These are phyloP conservation scores for Fraxinus americana DNA, from an alignment of 257 asterid genomes.

Conservation along the genomic window DNA sequence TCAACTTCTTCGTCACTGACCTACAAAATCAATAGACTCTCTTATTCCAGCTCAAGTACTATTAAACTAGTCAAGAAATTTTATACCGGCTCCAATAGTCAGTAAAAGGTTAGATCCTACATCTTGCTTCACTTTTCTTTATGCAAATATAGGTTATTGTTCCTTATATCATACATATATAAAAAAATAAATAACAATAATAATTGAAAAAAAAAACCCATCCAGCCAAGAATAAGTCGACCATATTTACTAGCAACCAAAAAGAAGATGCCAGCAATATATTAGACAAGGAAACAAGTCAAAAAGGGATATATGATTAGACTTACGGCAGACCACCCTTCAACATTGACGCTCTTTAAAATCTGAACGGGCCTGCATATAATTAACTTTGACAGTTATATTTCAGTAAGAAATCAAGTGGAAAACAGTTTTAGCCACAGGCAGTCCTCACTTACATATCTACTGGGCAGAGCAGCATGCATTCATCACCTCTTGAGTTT, in stretches of 20 bases:
- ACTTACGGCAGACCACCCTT: slow-evolving; percentile 99
- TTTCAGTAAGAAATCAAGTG: slow-evolving; percentile 18
- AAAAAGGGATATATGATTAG: slow-evolving; percentile 22
- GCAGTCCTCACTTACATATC: slow-evolving; percentile 56
- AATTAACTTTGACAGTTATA: slow-evolving; percentile 18
- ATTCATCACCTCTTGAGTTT: slow-evolving; percentile 79
- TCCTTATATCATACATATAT: not conserved
- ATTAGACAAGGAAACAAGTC: slow-evolving; percentile 12
- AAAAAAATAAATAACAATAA: no score
- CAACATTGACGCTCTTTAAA: slow-evolving; percentile 87
- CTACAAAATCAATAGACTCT: slow-evolving; percentile 38
- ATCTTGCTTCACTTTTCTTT: not conserved
- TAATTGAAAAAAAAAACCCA: no score
- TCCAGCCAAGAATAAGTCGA: not conserved
- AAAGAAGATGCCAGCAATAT: not conserved
- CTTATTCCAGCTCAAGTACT: not conserved
- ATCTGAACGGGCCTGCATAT: slow-evolving; percentile 92
- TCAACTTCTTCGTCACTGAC: slow-evolving; percentile 96
- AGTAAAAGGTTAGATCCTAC: not conserved
- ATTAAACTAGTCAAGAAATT: not conserved
- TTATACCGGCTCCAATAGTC: not conserved
- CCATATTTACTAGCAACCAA: not conserved
- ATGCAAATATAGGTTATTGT: not conserved
- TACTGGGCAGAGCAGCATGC: slow-evolving; percentile 93
- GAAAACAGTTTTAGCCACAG: slow-evolving; percentile 14